phyloP scores from a whole-genome alignment of 495 filamentous ascomycete genomes.

The Amphirosellinia nigrospora region DNA sequence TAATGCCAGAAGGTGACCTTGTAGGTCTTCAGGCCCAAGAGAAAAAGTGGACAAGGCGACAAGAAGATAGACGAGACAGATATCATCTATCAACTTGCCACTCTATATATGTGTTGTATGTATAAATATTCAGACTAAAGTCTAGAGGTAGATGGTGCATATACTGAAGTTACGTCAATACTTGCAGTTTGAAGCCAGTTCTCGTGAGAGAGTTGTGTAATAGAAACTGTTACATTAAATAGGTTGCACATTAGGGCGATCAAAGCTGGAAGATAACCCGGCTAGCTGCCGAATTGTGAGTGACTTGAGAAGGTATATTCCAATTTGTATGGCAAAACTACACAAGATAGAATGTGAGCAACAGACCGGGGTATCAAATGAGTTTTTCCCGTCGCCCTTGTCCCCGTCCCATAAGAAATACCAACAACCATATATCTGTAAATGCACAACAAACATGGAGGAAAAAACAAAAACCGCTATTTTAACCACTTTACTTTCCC shows the following conservation, averaged over 20 bases:
- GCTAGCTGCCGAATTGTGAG: neutral
- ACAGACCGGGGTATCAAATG: conserved; percentile 19
- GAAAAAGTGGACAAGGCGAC: neutral
- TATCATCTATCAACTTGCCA: neutral
- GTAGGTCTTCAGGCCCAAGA: neutral
- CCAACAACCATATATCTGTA: neutral
- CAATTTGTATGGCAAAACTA: conserved; percentile 1
- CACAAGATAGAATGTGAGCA: neutral
- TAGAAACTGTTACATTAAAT: conserved; percentile 9
- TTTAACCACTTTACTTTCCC: neutral
- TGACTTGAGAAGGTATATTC: neutral
- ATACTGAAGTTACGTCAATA: neutral
- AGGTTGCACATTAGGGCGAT: too few relatives aligned
- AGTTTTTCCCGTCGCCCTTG: neutral
- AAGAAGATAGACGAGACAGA: conserved; percentile 1
- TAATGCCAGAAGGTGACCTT: neutral
- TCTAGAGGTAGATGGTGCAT: conserved; percentile 1
- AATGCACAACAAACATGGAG: neutral
- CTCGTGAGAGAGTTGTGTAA: neutral
- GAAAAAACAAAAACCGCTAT: neutral
- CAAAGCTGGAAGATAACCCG: too few relatives aligned
- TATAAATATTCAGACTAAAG: neutral
- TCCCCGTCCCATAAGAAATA: conserved; percentile 3
- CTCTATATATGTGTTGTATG: conserved; percentile 18
- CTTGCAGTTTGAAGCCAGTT: neutral